A percentile compares a stretch with the other conserved stretches of the same genome.
Evolutionary conservation across 345 rosid species (phyloP).

Genomic region (Eucalyptus microcorys): DNA sequence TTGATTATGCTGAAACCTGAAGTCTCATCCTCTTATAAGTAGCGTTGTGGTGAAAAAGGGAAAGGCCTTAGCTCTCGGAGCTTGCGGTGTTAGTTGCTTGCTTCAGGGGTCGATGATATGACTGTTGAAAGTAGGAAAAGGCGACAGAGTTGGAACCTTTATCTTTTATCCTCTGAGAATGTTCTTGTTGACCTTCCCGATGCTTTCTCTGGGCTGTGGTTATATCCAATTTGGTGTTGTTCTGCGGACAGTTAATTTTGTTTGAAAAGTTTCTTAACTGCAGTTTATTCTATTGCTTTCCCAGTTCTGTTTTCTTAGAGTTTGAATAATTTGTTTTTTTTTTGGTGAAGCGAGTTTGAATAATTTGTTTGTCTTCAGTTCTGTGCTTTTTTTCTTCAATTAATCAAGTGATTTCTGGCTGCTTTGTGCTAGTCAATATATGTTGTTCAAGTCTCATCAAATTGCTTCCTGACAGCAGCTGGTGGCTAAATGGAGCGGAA

Average conservation of each 20-base stretch:
- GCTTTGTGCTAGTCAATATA: not conserved
- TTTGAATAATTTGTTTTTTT: not conserved
- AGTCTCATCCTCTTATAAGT: not conserved
- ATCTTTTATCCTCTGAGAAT: not conserved
- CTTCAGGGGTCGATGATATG: not conserved
- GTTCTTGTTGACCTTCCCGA: not conserved
- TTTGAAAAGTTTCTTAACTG: not conserved
- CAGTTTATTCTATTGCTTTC: not conserved
- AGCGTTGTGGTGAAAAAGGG: not conserved
- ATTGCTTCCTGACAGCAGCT: not conserved
- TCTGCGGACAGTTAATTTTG: not conserved
- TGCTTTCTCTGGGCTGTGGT: not conserved
- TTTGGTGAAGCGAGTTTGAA: too few species aligned
- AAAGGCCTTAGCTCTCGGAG: not conserved
- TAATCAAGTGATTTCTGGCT: not conserved
- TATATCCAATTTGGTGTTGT: not conserved
- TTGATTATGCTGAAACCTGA: not conserved
- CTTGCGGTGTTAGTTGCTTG: not conserved
- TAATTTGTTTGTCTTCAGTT: not conserved
- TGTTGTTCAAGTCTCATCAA: not conserved
- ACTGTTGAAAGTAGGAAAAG: not conserved
- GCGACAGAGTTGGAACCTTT: not conserved
- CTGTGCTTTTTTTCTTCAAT: not conserved
- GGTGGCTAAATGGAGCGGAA: slow-evolving; percentile 31
- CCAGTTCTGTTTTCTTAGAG: not conserved